phyloP scores from a whole-genome alignment of 495 filamentous ascomycete genomes.

The Aspergillus nidulans region DNA sequence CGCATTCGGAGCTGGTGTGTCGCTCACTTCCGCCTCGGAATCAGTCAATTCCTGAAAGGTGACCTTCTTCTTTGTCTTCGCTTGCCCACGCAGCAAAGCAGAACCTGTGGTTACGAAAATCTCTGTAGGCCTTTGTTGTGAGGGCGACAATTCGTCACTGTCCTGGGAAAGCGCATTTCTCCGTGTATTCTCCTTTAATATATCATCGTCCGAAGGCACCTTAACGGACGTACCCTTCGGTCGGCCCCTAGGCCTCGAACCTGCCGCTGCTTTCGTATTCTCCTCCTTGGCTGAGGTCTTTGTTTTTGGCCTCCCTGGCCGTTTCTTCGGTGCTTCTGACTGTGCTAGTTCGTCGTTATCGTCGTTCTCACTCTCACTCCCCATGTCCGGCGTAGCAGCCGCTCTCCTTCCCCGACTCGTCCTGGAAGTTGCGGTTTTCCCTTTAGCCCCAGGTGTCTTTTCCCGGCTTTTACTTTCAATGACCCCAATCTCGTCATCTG shows the following conservation, averaged over 20 bases:
- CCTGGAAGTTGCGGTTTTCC: conserved; percentile 11
- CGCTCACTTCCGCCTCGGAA: conserved; percentile 30
- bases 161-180: conserved; percentile 23
- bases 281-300: conserved; percentile 4
- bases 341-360: conserved; percentile 23
- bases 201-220: conserved; percentile 6
- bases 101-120: conserved; percentile 32
- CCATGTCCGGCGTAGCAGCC: conserved; percentile 1
- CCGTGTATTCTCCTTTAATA: conserved; percentile 18
- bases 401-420: conserved; percentile 19
- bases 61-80: conserved; percentile 48
- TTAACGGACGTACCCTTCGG: conserved; percentile 30
- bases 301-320: conserved; percentile 31
- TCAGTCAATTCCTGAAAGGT: conserved; percentile 45
- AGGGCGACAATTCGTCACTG: conserved; percentile 14
- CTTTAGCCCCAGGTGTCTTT: conserved; percentile 15
- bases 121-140: conserved; percentile 20
- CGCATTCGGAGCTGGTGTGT: conserved; percentile 19
- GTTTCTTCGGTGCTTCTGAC: conserved; percentile 33
- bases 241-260: conserved; percentile 31
- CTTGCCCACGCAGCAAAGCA: conserved; percentile 33
- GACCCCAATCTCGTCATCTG: conserved; percentile 39
- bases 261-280: conserved; percentile 14
- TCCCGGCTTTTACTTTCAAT: conserved; percentile 21
- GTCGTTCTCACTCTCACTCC: conserved; percentile 15